Evolutionary conservation across 2,329 filamentous ascomycete genomes (phyloP).

Genomic region (Venturia effusa): DNA sequence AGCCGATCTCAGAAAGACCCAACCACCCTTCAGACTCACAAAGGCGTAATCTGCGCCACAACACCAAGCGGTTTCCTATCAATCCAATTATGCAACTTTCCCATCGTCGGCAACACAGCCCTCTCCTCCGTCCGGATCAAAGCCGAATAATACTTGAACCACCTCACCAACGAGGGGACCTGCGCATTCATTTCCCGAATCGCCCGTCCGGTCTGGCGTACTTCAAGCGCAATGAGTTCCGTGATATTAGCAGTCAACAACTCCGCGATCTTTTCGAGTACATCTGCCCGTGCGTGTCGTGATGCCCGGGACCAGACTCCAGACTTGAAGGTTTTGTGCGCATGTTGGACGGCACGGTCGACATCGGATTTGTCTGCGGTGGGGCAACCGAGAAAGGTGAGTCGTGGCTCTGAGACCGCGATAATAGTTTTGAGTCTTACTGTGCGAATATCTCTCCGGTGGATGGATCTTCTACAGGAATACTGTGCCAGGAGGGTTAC

Average conservation of each 20-base stretch:
- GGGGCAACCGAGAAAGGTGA: constrained; percentile 40
- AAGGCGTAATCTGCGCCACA: constrained; percentile 67
- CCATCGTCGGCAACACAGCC: constrained; percentile 60
- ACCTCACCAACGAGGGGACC: constrained; percentile 54
- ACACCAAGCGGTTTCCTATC: constrained; percentile 65
- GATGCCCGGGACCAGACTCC: constrained; percentile 56
- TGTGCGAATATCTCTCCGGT: constrained; percentile 42
- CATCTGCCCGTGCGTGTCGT: constrained; percentile 54
- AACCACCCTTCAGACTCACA: constrained; percentile 11
- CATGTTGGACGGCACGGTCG: constrained; percentile 57
- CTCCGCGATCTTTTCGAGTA: constrained; percentile 61
- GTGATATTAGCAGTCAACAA: constrained; percentile 56
- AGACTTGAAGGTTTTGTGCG: constrained; percentile 59
- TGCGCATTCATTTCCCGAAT: constrained; percentile 57
- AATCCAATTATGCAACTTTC: constrained; percentile 66
- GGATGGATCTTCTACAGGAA: constrained; percentile 43
- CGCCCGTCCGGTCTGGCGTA: constrained; percentile 66
- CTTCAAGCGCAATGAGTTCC: constrained; percentile 55
- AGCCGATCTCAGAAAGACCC: background rate
- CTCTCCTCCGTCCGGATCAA: constrained; percentile 70
- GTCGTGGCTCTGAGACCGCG: background rate
- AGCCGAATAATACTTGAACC: constrained; percentile 47
- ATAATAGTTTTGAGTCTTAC: constrained; percentile 22
- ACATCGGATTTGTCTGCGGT: constrained; percentile 57
- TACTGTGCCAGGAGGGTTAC: constrained; percentile 25